phyloP scores from a whole-genome alignment of 371 early-diverging fungal genomes.

The Sporodiniella umbellata region DNA sequence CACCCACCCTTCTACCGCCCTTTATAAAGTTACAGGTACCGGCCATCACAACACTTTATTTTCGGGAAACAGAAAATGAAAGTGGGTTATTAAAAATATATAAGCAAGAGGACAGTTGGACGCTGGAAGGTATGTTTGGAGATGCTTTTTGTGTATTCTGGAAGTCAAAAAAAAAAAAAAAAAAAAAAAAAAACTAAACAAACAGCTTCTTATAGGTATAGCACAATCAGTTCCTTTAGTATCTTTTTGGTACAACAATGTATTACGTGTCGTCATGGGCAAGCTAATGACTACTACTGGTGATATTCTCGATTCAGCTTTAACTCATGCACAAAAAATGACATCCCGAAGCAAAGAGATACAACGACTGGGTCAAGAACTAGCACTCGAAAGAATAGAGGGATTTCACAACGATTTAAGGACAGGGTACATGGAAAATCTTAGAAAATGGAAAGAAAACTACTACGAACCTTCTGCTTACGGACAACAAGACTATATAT shows the following conservation, averaged over 20 bases:
- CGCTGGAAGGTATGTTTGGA: constrained; percentile 41
- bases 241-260: constrained; percentile 66
- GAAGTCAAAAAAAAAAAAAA: neutral
- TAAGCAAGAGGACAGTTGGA: constrained; percentile 60
- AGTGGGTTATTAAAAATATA: constrained; percentile 49
- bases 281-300: constrained; percentile 55
- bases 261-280: constrained; percentile 55
- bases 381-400: constrained; percentile 42
- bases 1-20: constrained; percentile 50
- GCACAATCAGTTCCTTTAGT: constrained; percentile 61
- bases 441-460: constrained; percentile 21
- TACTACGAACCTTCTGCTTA: neutral
- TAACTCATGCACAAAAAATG: constrained; percentile 44
- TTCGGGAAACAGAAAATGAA: constrained; percentile 42
- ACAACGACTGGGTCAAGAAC: constrained; percentile 37
- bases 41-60: constrained; percentile 50
- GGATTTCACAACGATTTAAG: constrained; percentile 29
- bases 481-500: neutral
- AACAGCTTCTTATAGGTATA: constrained; percentile 26
- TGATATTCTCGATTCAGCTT: constrained; percentile 56
- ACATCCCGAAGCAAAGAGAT: constrained; percentile 40
- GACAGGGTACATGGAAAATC: constrained; percentile 27
- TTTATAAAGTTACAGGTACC: constrained; percentile 45
- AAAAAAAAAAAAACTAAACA: neutral
- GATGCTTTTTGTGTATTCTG: too few relatives aligned